Conservation (phyloP, 306 rosid species). For the Prosopis cineraria region DNA sequence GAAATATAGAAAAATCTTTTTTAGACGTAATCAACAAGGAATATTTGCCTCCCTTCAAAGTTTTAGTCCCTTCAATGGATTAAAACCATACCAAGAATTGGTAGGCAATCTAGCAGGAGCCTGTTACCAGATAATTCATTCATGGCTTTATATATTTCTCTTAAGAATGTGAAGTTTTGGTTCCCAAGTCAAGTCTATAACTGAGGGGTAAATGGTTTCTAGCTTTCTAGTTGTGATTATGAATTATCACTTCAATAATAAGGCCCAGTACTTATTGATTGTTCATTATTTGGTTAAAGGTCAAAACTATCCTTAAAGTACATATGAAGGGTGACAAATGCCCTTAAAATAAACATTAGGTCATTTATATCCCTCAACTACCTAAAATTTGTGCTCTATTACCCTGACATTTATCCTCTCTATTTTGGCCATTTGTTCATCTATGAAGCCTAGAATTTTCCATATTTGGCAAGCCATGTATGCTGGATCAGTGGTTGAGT, state of each 20-base stretch:
- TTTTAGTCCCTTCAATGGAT: conserved; percentile 44
- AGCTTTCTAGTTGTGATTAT: background rate
- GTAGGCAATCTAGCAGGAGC: conserved; percentile 26
- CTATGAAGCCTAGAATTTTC: no score
- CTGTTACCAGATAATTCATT: conserved; percentile 51
- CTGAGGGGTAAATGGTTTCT: conserved; percentile 74
- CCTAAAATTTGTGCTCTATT: no score
- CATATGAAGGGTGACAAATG: no score
- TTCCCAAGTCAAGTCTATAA: conserved; percentile 98
- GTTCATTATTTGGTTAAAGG: no score
- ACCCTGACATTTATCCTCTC: no score
- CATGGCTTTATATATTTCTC: conserved; percentile 77
- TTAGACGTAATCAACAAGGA: conserved; percentile 43
- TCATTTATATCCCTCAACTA: no score
- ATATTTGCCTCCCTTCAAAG: conserved; percentile 42
- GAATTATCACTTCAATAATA: background rate
- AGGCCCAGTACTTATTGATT: background rate
- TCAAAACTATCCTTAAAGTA: no score
- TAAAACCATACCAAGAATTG: conserved; percentile 42
- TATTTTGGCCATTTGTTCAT: no score
- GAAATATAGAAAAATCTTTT: conserved; percentile 35
- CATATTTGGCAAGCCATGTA: no score
- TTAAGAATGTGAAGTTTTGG: conserved; percentile 79
- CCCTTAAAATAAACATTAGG: no score
- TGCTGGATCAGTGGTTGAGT: no score